Evolutionary conservation across 1,284 basidiomycete genomes (phyloP).

Genomic region (Cystobasidium pallidum): DNA sequence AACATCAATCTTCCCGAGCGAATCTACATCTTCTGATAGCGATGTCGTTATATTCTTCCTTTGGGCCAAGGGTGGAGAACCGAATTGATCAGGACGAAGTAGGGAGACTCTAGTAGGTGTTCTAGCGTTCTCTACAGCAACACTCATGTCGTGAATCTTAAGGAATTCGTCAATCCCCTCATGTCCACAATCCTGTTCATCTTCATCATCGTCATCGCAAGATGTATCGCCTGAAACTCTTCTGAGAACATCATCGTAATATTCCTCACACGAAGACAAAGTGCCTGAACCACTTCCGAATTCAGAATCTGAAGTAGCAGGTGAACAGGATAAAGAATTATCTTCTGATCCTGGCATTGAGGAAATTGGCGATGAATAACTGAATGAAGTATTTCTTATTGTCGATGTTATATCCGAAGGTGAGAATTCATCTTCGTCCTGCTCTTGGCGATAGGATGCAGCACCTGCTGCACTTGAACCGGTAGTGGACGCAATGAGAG

Average conservation of each 20-base stretch:
- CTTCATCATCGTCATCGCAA: neutral
- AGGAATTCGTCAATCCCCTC: neutral
- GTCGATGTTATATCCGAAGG: neutral
- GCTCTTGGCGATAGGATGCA: neutral
- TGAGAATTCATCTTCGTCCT: neutral
- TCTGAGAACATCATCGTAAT: neutral
- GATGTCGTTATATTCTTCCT: neutral
- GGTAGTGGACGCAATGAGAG: neutral
- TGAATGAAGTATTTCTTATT: slow-evolving; percentile 2
- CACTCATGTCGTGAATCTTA: neutral
- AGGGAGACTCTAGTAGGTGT: slow-evolving; percentile 4
- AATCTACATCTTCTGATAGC: neutral
- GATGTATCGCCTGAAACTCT: slow-evolving; percentile 9
- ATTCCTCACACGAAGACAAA: slow-evolving; percentile 4
- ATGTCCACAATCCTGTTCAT: neutral
- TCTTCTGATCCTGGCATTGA: neutral
- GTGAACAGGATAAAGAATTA: slow-evolving; percentile 13
- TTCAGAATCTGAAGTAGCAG: slow-evolving; percentile 22
- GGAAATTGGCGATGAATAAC: neutral
- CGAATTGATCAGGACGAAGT: neutral
- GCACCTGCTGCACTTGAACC: neutral
- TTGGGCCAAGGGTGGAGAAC: neutral
- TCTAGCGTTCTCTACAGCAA: neutral
- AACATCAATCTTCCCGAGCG: neutral
- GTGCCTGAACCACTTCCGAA: neutral